These are phyloP conservation scores for Aureococcus anophagefferens DNA, from an alignment of 108 stramenopile genomes.

Conservation along the genomic window DNA sequence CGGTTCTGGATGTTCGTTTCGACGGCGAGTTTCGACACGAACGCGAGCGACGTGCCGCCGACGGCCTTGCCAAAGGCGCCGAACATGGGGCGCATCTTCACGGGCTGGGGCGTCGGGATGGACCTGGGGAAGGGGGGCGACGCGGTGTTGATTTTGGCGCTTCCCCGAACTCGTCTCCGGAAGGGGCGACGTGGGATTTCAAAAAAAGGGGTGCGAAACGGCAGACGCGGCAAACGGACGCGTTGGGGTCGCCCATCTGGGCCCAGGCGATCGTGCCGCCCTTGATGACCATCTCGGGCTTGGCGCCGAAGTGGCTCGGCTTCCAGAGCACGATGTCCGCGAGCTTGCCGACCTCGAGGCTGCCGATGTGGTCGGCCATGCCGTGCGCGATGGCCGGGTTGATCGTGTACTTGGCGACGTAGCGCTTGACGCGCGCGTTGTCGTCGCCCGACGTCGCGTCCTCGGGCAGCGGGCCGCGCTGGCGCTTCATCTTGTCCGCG, in stretches of 20 bases:
- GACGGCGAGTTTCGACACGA: constrained; percentile 65
- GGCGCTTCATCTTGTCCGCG: constrained; percentile 93
- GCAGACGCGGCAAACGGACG: too few relatives aligned
- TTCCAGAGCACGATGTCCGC: constrained; percentile 92
- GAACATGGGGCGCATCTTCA: constrained; percentile 93
- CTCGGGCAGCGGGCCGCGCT: constrained; percentile 72
- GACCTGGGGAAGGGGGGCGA: too few relatives aligned
- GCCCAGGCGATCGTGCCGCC: constrained; percentile 85
- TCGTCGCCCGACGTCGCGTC: constrained; percentile 59
- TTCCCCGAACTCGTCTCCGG: too few relatives aligned
- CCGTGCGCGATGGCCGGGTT: constrained; percentile 96
- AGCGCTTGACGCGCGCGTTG: constrained; percentile 83
- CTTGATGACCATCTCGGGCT: constrained; percentile 93
- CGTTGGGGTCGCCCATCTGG: constrained; percentile 98
- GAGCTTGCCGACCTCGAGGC: constrained; percentile 81
- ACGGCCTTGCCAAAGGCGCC: constrained; percentile 57
- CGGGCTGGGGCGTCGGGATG: constrained; percentile 94
- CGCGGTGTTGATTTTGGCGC: too few relatives aligned
- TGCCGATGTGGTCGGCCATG: constrained; percentile 80
- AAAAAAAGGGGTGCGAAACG: too few relatives aligned
- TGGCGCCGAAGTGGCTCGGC: constrained; percentile 84
- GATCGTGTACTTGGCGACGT: constrained; percentile 96
- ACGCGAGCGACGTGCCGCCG: constrained; percentile 51
- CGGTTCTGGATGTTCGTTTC: constrained; percentile 14
- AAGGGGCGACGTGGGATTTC: too few relatives aligned